Evolutionary conservation across 2,329 filamentous ascomycete species (phyloP).

Genomic region (Daldinia sp.): DNA sequence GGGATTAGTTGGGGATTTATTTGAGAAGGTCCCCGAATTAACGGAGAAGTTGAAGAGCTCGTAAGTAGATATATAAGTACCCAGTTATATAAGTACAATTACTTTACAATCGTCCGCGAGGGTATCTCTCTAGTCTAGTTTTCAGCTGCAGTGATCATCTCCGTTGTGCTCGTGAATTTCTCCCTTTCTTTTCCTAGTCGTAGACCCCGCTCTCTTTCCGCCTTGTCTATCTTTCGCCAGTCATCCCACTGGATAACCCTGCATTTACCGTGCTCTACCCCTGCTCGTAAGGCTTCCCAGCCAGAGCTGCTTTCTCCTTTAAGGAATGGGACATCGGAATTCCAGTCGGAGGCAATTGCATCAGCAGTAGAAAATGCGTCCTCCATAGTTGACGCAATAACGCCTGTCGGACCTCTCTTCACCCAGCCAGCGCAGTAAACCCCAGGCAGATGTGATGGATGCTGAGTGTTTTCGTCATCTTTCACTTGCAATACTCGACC

Average conservation of each 20-base stretch:
- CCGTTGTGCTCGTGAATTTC: constrained; percentile 69
- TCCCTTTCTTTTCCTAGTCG: constrained; percentile 81
- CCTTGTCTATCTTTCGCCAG: constrained; percentile 85
- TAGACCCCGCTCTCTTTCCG: constrained; percentile 76
- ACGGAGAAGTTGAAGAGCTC: constrained; percentile 89
- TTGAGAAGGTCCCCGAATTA: constrained; percentile 94
- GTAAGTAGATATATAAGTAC: constrained; percentile 42
- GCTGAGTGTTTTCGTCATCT: constrained; percentile 48
- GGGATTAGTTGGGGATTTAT: constrained; percentile 93
- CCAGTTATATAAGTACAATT: constrained; percentile 34
- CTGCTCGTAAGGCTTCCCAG: constrained; percentile 80
- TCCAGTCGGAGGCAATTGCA: constrained; percentile 84
- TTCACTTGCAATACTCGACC: constrained; percentile 73
- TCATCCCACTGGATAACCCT: constrained; percentile 82
- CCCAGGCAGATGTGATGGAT: constrained; percentile 68
- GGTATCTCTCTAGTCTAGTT: constrained; percentile 47
- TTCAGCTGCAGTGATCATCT: constrained; percentile 67
- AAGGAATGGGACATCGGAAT: constrained; percentile 57
- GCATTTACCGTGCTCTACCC: constrained; percentile 67
- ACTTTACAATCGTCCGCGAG: constrained; percentile 39
- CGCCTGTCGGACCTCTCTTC: constrained; percentile 91
- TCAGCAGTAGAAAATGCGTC: constrained; percentile 94
- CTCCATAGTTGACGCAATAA: constrained; percentile 95
- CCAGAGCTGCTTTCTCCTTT: constrained; percentile 58
- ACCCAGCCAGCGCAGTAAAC: constrained; percentile 97